phyloP scores from a whole-genome alignment of 345 rosid species.

The Eucalyptus shirleyi region DNA sequence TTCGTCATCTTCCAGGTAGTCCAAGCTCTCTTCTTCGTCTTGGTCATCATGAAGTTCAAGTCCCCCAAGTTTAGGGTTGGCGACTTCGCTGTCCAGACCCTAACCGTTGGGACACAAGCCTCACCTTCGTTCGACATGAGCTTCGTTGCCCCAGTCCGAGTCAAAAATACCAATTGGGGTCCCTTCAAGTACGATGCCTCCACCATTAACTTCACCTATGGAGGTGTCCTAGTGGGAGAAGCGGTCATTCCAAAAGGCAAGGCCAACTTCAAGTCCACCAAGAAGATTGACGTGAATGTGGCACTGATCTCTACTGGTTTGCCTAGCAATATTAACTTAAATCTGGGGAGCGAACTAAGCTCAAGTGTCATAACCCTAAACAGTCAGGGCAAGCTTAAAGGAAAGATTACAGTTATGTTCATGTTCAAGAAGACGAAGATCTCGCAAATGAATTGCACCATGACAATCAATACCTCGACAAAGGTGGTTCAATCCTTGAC shows the following conservation, averaged over 20 bases:
- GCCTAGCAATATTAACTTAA: not conserved
- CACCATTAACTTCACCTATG: not conserved
- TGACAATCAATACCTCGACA: not conserved
- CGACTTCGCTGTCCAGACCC: not conserved
- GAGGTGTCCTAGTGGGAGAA: not conserved
- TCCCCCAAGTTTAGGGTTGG: constrained; percentile 5
- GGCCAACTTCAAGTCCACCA: not conserved
- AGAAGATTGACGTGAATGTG: not conserved
- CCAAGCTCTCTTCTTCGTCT: not conserved
- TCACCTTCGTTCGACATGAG: not conserved
- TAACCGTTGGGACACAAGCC: not conserved
- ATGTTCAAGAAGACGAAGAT: not conserved
- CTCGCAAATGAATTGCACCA: not conserved
- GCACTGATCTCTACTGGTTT: not conserved
- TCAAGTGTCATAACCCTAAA: not conserved
- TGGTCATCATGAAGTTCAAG: constrained; percentile 1
- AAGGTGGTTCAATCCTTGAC: not conserved
- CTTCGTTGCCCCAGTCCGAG: not conserved
- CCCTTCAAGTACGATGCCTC: not conserved
- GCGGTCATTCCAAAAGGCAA: not conserved
- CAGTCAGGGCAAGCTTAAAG: not conserved
- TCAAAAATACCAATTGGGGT: constrained; percentile 7
- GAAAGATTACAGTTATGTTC: not conserved
- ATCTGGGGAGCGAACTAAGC: not conserved
- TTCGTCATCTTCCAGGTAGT: constrained; percentile 5